Conservation (phyloP, 352 stramenopile genomes). For the Stramenopiles sp. region DNA sequence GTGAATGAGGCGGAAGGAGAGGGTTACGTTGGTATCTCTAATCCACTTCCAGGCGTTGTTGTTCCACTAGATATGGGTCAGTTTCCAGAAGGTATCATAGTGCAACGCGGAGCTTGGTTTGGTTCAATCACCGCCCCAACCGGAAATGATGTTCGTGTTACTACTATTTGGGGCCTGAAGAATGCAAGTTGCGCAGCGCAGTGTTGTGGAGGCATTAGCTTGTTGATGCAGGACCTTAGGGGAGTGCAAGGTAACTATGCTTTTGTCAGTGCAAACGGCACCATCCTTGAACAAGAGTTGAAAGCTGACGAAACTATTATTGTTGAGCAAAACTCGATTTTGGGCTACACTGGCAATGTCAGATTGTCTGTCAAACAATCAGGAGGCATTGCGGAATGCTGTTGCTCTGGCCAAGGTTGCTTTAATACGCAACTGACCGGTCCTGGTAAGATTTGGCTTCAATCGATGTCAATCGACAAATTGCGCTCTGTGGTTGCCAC, state of each 20-base stretch:
- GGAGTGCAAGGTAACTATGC: constrained; percentile 26
- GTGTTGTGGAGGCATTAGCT: constrained; percentile 25
- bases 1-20: constrained; percentile 21
- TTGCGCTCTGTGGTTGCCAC: too few relatives aligned
- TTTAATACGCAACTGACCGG: constrained; percentile 30
- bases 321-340: constrained; percentile 26
- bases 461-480: constrained; percentile 24
- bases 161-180: too few relatives aligned
- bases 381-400: constrained; percentile 22
- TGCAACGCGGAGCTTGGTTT: constrained; percentile 27
- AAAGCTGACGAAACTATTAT: constrained; percentile 24
- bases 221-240: constrained; percentile 24
- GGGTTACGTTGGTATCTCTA: constrained; percentile 28
- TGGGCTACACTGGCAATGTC: constrained; percentile 25
- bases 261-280: constrained; percentile 28
- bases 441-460: constrained; percentile 28
- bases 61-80: constrained; percentile 26
- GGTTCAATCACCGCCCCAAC: too few relatives aligned
- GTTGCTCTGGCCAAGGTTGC: constrained; percentile 27
- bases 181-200: constrained; percentile 24
- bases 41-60: constrained; percentile 29
- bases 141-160: too few relatives aligned
- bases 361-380: too few relatives aligned
- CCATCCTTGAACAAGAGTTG: constrained; percentile 24
- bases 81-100: constrained; percentile 22